These are phyloP conservation scores for Neurospora cerealis DNA, from an alignment of 495 filamentous ascomycete genomes.

Conservation along the genomic window DNA sequence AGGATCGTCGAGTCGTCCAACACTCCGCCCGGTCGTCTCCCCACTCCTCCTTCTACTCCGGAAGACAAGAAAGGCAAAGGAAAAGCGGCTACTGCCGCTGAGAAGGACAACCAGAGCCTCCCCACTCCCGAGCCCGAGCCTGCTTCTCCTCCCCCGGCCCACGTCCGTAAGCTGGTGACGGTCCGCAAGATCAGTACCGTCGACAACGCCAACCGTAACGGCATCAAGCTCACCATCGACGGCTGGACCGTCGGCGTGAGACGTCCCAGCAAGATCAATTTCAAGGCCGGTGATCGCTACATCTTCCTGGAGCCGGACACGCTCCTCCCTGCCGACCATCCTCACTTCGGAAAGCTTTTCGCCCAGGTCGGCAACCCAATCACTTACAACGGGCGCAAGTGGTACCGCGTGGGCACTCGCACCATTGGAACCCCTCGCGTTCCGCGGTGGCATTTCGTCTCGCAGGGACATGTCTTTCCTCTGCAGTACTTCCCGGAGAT, in stretches of 20 bases:
- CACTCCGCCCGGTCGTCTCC: background rate
- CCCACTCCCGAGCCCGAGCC: background rate
- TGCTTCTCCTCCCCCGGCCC: background rate
- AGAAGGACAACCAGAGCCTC: background rate
- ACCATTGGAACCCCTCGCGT: background rate
- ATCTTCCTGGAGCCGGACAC: conserved; percentile 15
- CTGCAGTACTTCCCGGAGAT: conserved; percentile 4
- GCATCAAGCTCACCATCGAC: conserved; percentile 3
- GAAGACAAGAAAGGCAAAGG: background rate
- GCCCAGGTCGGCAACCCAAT: background rate
- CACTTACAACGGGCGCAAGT: conserved; percentile 1
- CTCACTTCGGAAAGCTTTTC: background rate
- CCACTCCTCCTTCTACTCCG: background rate
- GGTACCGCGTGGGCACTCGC: conserved; percentile 6
- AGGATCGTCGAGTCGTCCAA: background rate
- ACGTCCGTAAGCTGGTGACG: conserved; percentile 7
- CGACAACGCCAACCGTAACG: background rate
- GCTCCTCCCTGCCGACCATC: conserved; percentile 6
- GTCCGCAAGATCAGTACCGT: conserved; percentile 3
- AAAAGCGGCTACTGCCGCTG: background rate
- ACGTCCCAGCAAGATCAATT: background rate
- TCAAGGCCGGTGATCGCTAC: conserved; percentile 1
- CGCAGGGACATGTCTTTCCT: conserved; percentile 13
- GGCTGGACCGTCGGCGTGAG: conserved; percentile 13
- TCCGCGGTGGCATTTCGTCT: background rate